phyloP scores from a whole-genome alignment of 345 rosid species.

The Boechera divaricarpa region DNA sequence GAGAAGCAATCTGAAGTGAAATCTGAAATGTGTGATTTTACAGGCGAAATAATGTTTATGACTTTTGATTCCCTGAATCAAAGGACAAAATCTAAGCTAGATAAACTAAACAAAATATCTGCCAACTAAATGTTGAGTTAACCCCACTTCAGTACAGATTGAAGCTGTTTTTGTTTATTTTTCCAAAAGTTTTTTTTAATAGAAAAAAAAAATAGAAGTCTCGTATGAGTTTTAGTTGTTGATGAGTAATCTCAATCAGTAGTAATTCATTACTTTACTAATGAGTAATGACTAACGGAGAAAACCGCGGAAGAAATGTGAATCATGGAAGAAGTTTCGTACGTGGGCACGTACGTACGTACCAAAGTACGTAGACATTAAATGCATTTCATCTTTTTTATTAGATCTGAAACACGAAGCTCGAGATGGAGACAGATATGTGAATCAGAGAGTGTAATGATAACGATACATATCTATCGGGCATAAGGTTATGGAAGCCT shows the following conservation, averaged over 20 bases:
- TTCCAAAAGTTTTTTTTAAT: neutral
- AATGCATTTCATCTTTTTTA: conserved; percentile 22
- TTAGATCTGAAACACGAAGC: conserved; percentile 41
- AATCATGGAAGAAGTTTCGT: conserved; percentile 42
- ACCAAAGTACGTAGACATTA: conserved; percentile 38
- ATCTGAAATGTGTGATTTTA: conserved; percentile 35
- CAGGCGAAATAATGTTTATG: conserved; percentile 26
- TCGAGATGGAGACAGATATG: conserved; percentile 43
- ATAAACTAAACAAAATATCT: conserved; percentile 9
- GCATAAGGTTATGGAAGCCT: conserved; percentile 46
- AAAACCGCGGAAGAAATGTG: conserved; percentile 8
- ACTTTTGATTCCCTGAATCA: conserved; percentile 27
- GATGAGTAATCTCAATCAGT: neutral
- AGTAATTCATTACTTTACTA: too few species aligned
- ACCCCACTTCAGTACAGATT: conserved; percentile 2
- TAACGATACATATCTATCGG: conserved; percentile 35
- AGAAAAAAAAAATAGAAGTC: too few species aligned
- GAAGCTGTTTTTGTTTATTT: neutral
- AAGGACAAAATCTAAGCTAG: conserved; percentile 9
- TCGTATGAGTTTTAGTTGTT: neutral
- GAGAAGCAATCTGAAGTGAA: conserved; percentile 16
- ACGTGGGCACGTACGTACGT: conserved; percentile 30
- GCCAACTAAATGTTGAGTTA: neutral
- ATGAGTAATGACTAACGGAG: neutral
- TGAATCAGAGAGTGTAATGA: conserved; percentile 37